phyloP scores from a whole-genome alignment of 306 rosid genomes.

The Cucumis melo region DNA sequence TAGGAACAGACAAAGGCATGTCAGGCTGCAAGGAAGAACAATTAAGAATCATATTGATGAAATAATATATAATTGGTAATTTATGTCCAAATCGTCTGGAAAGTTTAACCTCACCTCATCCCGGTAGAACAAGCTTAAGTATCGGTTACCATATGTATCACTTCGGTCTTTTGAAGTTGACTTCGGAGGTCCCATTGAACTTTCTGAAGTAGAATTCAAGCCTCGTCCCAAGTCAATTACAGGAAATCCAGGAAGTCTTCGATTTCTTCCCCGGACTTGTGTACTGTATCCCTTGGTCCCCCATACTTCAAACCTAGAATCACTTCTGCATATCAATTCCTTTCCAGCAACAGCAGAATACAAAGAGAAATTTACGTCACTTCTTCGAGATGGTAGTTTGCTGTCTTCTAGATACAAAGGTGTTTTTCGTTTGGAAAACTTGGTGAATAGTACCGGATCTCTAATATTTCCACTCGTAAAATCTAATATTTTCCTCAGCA shows the following conservation, averaged over 20 bases:
- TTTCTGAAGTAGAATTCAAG: conserved; percentile 33
- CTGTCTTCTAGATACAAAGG: conserved; percentile 50
- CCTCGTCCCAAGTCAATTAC: conserved; percentile 51
- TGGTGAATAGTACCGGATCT: conserved; percentile 74
- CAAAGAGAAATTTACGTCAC: conserved; percentile 72
- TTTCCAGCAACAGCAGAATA: conserved; percentile 72
- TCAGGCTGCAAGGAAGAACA: conserved; percentile 49
- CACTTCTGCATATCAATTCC: conserved; percentile 61
- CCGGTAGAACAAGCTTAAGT: conserved; percentile 56
- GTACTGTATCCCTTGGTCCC: conserved; percentile 69
- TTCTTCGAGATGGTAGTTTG: conserved; percentile 79
- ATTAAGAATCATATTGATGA: not conserved
- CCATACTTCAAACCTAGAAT: conserved; percentile 80
- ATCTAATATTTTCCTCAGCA: conserved; percentile 65
- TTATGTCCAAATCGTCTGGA: not conserved
- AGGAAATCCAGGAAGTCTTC: conserved; percentile 74
- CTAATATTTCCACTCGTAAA: conserved; percentile 52
- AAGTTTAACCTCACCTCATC: conserved; percentile 54
- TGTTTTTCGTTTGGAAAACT: conserved; percentile 38
- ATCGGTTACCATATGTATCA: conserved; percentile 42
- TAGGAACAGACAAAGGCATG: conserved; percentile 46
- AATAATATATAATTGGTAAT: not conserved
- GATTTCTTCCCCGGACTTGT: conserved; percentile 74
- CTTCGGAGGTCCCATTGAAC: conserved; percentile 16
- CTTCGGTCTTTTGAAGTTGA: conserved; percentile 15